Evolutionary conservation across 2,329 filamentous ascomycete genomes (phyloP).

Genomic region (Pseudogymnoascus sp.): DNA sequence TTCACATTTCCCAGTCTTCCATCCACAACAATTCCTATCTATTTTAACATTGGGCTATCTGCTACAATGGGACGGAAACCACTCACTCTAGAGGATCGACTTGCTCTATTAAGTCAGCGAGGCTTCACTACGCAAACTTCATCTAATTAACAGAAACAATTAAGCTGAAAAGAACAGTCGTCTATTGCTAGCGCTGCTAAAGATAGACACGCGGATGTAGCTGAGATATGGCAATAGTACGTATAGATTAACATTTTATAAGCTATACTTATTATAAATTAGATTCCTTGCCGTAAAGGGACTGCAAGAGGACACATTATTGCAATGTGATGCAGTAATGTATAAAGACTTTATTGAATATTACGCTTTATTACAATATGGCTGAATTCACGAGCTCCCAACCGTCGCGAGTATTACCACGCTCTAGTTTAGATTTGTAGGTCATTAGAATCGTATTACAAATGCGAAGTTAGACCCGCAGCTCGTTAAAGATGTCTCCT

Average conservation of each 20-base stretch:
- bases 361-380: no score
- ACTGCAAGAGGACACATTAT: neutral
- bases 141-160: neutral
- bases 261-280: neutral
- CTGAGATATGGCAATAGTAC: neutral
- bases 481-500: no score
- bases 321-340: neutral
- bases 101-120: neutral
- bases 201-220: neutral
- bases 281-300: neutral
- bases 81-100: neutral
- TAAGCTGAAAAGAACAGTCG: neutral
- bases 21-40: neutral
- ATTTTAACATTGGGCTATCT: neutral
- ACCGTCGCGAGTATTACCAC: no score
- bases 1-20: neutral
- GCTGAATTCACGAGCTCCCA: no score
- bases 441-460: no score
- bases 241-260: neutral
- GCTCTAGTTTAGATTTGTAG: no score
- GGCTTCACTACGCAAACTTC: neutral
- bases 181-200: neutral
- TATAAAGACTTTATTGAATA: no score
- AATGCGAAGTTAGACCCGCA: no score
- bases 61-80: neutral